Conservation (phyloP, 2,329 filamentous ascomycete genomes). For the Passalora sequoiae region DNA sequence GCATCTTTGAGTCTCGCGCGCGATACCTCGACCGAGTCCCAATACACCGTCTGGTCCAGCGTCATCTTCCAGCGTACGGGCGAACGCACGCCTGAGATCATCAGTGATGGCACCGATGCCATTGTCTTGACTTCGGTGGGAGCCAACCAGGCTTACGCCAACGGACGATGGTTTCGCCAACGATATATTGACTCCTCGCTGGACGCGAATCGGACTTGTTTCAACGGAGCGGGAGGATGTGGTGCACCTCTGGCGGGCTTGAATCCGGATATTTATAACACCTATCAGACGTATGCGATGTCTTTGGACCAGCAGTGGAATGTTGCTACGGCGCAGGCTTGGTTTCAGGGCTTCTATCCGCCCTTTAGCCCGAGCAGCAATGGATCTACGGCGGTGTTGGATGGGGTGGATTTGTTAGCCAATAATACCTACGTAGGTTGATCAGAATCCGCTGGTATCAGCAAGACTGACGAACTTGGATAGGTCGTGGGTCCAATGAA, state of each 20-base stretch:
- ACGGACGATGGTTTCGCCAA: slow-evolving; percentile 49
- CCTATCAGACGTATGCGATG: slow-evolving; percentile 46
- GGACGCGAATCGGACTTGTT: slow-evolving; percentile 11
- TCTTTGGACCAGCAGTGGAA: slow-evolving; percentile 46
- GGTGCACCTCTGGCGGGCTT: slow-evolving; percentile 43
- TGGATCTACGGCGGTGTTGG: slow-evolving; percentile 27
- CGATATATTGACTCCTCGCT: slow-evolving; percentile 45
- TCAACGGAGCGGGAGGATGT: slow-evolving; percentile 17
- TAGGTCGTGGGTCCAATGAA: slow-evolving; percentile 45
- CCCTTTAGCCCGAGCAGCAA: slow-evolving; percentile 36
- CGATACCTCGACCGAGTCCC: background rate
- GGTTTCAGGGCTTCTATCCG: slow-evolving; percentile 59
- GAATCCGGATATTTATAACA: slow-evolving; percentile 38
- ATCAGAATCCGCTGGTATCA: too few relatives aligned
- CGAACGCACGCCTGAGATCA: slow-evolving; percentile 48
- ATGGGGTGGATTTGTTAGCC: slow-evolving; percentile 41
- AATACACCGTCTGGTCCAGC: slow-evolving; percentile 42
- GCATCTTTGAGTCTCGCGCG: slow-evolving; percentile 17
- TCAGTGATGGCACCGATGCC: slow-evolving; percentile 28
- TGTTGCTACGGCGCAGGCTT: slow-evolving; percentile 53
- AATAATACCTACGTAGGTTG: slow-evolving; percentile 40
- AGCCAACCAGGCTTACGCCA: slow-evolving; percentile 49
- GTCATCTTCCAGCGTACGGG: slow-evolving; percentile 53
- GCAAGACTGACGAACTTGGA: background rate
- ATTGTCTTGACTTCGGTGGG: slow-evolving; percentile 49